Conservation (phyloP, 108 stramenopile species). For the Mediolabrus comicus region DNA sequence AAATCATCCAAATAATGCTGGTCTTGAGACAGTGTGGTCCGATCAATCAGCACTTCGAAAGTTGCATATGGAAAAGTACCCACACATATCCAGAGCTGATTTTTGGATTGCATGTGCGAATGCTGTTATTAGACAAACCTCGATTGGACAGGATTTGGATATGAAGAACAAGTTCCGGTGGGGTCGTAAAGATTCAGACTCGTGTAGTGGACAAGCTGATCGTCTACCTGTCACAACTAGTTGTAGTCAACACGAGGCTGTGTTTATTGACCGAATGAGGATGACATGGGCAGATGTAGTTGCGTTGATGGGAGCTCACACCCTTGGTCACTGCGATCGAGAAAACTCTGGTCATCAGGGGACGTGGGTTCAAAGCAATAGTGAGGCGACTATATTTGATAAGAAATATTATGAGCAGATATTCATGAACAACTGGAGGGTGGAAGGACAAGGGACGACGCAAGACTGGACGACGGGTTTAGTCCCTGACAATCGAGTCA, state of each 20-base stretch:
- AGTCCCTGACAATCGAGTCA: constrained; percentile 14
- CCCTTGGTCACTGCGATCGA: constrained; percentile 26
- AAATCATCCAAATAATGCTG: constrained; percentile 30
- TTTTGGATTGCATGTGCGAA: constrained; percentile 47
- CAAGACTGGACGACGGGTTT: constrained; percentile 33
- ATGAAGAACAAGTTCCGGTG: constrained; percentile 35
- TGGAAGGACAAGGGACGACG: background rate
- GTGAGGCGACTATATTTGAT: constrained; percentile 30
- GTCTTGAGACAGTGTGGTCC: constrained; percentile 42
- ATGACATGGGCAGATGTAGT: constrained; percentile 48
- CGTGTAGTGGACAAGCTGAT: constrained; percentile 17
- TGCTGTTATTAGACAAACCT: constrained; percentile 37
- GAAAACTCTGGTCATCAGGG: constrained; percentile 37
- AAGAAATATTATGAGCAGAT: constrained; percentile 42
- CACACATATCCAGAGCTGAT: constrained; percentile 28
- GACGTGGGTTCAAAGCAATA: constrained; percentile 17
- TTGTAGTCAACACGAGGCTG: constrained; percentile 30
- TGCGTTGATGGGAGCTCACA: constrained; percentile 47
- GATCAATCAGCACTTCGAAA: constrained; percentile 14
- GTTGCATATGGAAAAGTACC: constrained; percentile 30
- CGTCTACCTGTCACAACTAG: constrained; percentile 28
- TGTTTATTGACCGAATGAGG: constrained; percentile 34
- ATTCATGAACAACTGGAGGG: constrained; percentile 22
- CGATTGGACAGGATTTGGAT: constrained; percentile 28
- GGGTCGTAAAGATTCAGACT: constrained; percentile 23